phyloP scores from a whole-genome alignment of 2,329 filamentous ascomycete genomes.

The Phialophora tarda region DNA sequence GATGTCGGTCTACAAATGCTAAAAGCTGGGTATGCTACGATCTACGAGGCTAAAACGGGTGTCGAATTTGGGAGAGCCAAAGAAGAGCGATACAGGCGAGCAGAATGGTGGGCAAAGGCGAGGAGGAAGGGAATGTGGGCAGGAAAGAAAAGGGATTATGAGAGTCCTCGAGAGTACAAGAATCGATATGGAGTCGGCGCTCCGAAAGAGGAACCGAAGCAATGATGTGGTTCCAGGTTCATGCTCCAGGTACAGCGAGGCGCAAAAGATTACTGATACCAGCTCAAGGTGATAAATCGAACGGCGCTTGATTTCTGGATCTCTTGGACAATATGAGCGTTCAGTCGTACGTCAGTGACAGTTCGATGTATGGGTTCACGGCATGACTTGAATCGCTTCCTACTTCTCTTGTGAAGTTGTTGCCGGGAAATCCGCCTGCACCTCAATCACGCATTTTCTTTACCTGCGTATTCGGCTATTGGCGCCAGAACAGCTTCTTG shows the following conservation, averaged over 20 bases:
- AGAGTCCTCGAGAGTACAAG: constrained; percentile 91
- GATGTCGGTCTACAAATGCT: constrained; percentile 94
- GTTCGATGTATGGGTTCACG: neutral
- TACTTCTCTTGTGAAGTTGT: neutral
- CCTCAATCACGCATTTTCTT: neutral
- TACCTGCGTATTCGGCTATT: neutral
- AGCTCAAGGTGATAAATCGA: neutral
- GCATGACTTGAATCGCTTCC: neutral
- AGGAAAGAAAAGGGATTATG: constrained; percentile 65
- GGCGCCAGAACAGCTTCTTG: constrained; percentile 2
- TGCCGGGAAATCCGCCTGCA: too few relatives aligned
- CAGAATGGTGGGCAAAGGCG: constrained; percentile 64
- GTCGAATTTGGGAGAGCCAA: constrained; percentile 82
- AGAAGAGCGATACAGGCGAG: constrained; percentile 54
- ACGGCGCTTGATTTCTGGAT: neutral
- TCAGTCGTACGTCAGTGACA: neutral
- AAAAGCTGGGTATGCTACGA: constrained; percentile 79
- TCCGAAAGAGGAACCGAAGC: constrained; percentile 26
- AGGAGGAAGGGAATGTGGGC: constrained; percentile 77
- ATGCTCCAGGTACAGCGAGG: constrained; percentile 6
- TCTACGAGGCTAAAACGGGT: constrained; percentile 91
- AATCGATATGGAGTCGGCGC: constrained; percentile 48
- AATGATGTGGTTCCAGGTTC: constrained; percentile 4
- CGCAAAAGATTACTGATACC: neutral
- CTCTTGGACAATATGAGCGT: neutral